Evolutionary conservation across 331 rosid species (phyloP).

Genomic region (Acacia pycnantha): DNA sequence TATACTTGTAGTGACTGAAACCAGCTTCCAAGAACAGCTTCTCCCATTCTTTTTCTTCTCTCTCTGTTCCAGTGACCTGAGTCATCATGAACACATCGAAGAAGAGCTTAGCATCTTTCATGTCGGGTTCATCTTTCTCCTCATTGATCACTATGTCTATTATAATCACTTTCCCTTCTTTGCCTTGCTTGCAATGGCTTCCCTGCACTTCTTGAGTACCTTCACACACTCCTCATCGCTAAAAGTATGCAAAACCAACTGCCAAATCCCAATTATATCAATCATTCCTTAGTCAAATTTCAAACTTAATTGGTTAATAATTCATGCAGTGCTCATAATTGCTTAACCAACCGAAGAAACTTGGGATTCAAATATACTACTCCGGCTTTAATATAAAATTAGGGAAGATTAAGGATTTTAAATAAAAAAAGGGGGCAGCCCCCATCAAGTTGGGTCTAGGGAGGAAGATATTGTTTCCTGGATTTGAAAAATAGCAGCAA

Average conservation of each 20-base stretch:
- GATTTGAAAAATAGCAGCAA: too few species aligned
- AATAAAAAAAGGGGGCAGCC: too few species aligned
- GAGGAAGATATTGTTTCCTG: too few species aligned
- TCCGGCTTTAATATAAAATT: too few species aligned
- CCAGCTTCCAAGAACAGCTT: conserved; percentile 45
- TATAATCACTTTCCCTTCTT: conserved; percentile 43
- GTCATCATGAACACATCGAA: conserved; percentile 41
- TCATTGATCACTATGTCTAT: conserved; percentile 46
- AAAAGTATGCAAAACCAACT: conserved; percentile 27
- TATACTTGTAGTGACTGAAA: conserved; percentile 39
- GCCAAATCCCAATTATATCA: background rate
- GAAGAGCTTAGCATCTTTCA: conserved; percentile 36
- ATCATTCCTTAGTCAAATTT: conserved; percentile 1
- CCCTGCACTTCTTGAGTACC: conserved; percentile 49
- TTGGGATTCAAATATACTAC: too few species aligned
- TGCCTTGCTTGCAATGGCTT: conserved; percentile 38
- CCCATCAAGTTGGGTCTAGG: too few species aligned
- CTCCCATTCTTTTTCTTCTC: conserved; percentile 51
- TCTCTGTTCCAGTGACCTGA: conserved; percentile 34
- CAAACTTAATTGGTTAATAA: background rate
- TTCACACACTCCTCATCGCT: conserved; percentile 45
- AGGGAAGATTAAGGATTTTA: too few species aligned
- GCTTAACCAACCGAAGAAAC: too few species aligned
- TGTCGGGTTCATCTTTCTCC: conserved; percentile 26
- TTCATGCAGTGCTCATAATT: background rate